Conservation (phyloP, 108 stramenopile genomes). For the Skeletonema menzelii region DNA sequence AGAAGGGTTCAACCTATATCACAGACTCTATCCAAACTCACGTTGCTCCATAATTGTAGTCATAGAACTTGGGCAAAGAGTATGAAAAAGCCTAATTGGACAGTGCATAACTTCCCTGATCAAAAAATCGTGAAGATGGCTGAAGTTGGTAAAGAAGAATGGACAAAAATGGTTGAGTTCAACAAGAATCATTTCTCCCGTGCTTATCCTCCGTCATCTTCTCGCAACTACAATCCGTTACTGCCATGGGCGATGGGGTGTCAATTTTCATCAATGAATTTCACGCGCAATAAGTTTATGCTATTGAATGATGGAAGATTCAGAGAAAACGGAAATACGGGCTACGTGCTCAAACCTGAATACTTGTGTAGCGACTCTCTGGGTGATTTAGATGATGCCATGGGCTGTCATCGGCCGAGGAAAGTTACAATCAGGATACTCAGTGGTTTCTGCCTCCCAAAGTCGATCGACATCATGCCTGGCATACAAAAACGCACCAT, state of each 20-base stretch:
- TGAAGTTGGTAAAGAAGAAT: constrained; percentile 39
- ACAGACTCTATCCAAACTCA: constrained; percentile 54
- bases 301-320: constrained; percentile 92
- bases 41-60: constrained; percentile 59
- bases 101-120: constrained; percentile 72
- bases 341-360: constrained; percentile 94
- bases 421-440: constrained; percentile 67
- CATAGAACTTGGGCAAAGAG: constrained; percentile 72
- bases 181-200: constrained; percentile 74
- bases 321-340: constrained; percentile 87
- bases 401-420: constrained; percentile 37
- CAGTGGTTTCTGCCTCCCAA: constrained; percentile 75
- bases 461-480: constrained; percentile 22
- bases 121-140: constrained; percentile 42
- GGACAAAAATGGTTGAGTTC: constrained; percentile 48
- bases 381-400: constrained; percentile 34
- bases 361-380: constrained; percentile 33
- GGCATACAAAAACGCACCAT: constrained; percentile 18
- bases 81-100: constrained; percentile 47
- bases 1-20: constrained; percentile 55
- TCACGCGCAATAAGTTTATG: constrained; percentile 75
- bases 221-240: constrained; percentile 86
- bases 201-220: constrained; percentile 73
- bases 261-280: constrained; percentile 93
- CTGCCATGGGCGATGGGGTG: constrained; percentile 87